A percentile compares a stretch with the other conserved stretches of the same genome.
These are phyloP conservation scores for Herpetomonas muscarum DNA, from an alignment of 208 protist species.

Conservation along the genomic window DNA sequence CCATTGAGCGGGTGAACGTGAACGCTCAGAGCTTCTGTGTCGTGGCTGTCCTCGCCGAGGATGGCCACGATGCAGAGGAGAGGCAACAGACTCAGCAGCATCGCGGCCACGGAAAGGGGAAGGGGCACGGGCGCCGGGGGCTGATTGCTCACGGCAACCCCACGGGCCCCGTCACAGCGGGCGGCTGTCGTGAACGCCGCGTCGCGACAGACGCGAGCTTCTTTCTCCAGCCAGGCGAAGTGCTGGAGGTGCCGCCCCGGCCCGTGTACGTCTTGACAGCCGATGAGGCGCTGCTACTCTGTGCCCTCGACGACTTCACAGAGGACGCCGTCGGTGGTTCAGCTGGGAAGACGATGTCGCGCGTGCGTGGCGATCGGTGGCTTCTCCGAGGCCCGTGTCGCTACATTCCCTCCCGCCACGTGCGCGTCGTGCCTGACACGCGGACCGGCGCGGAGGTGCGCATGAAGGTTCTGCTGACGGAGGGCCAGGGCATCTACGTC, in stretches of 20 bases:
- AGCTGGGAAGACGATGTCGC: constrained; percentile 23
- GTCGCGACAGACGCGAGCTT: constrained; percentile 75
- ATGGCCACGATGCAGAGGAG: constrained; percentile 7
- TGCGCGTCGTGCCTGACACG: constrained; percentile 37
- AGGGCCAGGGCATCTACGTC: constrained; percentile 83
- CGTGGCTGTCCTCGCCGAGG: constrained; percentile 28
- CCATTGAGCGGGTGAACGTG: constrained; percentile 59
- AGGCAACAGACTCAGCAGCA: not conserved
- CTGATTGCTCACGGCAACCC: not conserved
- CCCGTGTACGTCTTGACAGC: constrained; percentile 68
- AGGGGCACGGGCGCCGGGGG: too few species aligned
- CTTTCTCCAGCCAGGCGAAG: constrained; percentile 84
- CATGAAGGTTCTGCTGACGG: constrained; percentile 43
- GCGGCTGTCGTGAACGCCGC: constrained; percentile 24
- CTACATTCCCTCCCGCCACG: constrained; percentile 51
- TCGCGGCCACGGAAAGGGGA: too few species aligned
- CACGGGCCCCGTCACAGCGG: too few species aligned
- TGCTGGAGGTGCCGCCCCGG: constrained; percentile 52
- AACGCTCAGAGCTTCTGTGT: constrained; percentile 8
- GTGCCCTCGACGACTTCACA: constrained; percentile 61
- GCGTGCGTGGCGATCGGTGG: constrained; percentile 84
- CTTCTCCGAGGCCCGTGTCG: constrained; percentile 84
- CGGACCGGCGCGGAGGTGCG: constrained; percentile 35
- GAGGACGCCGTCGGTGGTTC: constrained; percentile 23
- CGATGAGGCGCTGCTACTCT: constrained; percentile 83